Evolutionary conservation across 768 basidiomycete species (phyloP), one percentile per base, ranked within the genome.

Genomic region (Amanita brunnescens): DNA sequence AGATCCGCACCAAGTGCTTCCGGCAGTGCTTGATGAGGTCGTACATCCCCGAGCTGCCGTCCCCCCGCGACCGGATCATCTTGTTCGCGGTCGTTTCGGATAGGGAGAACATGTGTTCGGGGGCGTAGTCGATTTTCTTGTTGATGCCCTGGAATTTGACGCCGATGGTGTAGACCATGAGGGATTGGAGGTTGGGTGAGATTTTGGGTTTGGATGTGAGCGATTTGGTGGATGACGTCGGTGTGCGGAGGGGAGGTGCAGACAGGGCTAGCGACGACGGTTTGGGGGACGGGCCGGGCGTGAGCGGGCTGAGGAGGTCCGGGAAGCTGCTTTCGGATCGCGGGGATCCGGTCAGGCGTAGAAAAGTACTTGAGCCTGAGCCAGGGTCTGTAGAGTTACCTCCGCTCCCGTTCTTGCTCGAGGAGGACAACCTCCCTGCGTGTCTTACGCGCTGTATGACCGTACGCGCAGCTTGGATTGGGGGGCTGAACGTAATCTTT

Each of bases 151-250:
- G 85, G 58, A 89, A 96, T 65, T 95, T 95, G 54, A 97, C 91
- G 5, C 95, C 95, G 48, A 95, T 82, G 5, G 95, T 97, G 66
- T 98, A 97, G 23, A 97, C 86, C 16, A 97, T 76, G 9, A 97
- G 75, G 1, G 78, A 70, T 1, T 81, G 79, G 1, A 98, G 76
- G 2, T 76, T 74, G 21, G 77, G 62, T 0, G 93, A 93, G 82
- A 91, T 92, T 59, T 80, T 82, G 20, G 68, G 67, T 59, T 80
- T 82, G 23, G 68, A 3, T 66, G 59, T 83, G 86, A 8, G 49
- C 6, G 54, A 50, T 9, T 59, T 54, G 8, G 40, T 18, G 6
- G 52, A 14, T 24, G 20, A 5, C 21, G 32, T 6, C 12, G 14
- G 24, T 24, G 24, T 18, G 20, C 21, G 30, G 32, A 18, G 23